A percentile compares a stretch with the other conserved stretches of the same genome.
These are phyloP conservation scores for Alternaria brassicicola DNA, from an alignment of 2,329 filamentous ascomycete species.

Conservation along the genomic window DNA sequence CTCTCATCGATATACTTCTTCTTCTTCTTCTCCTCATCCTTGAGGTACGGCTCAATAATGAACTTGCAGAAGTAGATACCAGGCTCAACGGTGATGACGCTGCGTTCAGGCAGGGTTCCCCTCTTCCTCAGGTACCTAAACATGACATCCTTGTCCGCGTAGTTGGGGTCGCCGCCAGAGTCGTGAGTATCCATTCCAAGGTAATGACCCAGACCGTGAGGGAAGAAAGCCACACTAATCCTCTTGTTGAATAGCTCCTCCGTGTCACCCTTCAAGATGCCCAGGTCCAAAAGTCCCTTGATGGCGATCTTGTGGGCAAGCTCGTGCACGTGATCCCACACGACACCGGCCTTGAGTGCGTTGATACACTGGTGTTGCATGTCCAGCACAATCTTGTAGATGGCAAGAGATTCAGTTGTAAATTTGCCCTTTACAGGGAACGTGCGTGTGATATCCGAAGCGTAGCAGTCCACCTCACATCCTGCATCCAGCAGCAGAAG, in stretches of 20 bases:
- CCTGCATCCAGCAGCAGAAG: constrained; percentile 87
- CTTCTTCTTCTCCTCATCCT: constrained; percentile 63
- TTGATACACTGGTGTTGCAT: constrained; percentile 85
- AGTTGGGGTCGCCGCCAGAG: constrained; percentile 56
- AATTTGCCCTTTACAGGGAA: constrained; percentile 75
- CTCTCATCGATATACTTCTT: constrained; percentile 68
- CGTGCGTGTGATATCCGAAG: constrained; percentile 75
- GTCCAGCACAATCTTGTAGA: constrained; percentile 81
- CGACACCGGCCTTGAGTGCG: constrained; percentile 72
- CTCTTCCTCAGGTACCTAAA: constrained; percentile 87
- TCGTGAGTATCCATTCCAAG: constrained; percentile 61
- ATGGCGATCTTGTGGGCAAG: constrained; percentile 83
- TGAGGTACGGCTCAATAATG: constrained; percentile 73
- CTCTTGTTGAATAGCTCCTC: constrained; percentile 54
- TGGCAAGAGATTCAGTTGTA: constrained; percentile 51
- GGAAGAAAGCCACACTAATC: constrained; percentile 58
- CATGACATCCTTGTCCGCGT: constrained; percentile 75
- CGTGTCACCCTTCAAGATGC: constrained; percentile 70
- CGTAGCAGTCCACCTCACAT: constrained; percentile 59
- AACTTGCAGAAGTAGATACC: constrained; percentile 80
- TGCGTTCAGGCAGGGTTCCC: constrained; percentile 73
- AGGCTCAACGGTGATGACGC: constrained; percentile 93
- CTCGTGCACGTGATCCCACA: constrained; percentile 82
- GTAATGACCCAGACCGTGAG: constrained; percentile 59
- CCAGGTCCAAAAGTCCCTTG: constrained; percentile 74